Percentiles rank a stretch among this genome's conserved stretches.
Evolutionary conservation across 305 asterid species (phyloP).

Genomic region (Fraxinus baroniana): DNA sequence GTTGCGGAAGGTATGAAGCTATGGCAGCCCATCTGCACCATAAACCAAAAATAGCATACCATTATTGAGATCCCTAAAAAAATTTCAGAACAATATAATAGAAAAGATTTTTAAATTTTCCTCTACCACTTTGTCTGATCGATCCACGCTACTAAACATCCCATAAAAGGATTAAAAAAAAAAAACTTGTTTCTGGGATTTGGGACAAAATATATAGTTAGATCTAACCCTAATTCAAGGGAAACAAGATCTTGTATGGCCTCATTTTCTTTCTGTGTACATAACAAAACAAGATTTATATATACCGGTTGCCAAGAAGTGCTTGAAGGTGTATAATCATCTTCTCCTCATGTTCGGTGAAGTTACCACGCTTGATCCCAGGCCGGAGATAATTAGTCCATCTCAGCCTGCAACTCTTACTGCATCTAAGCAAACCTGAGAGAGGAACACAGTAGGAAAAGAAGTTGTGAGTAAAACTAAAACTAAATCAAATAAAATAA

Average conservation of each 20-base stretch:
- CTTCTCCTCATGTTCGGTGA: constrained; percentile 74
- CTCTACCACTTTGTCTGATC: not conserved
- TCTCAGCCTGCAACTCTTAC: constrained; percentile 82
- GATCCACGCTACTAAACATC: not conserved
- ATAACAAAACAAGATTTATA: not conserved
- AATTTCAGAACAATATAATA: not conserved
- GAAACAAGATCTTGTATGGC: constrained; percentile 21
- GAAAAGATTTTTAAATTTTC: not conserved
- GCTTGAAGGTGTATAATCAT: constrained; percentile 85
- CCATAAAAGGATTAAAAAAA: not conserved
- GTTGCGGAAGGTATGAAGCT: constrained; percentile 70
- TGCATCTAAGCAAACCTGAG: constrained; percentile 72
- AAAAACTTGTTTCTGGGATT: not conserved
- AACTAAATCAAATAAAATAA: not conserved
- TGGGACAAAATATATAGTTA: not conserved
- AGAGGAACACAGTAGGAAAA: not conserved
- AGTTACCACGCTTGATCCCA: constrained; percentile 81
- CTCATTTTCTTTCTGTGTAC: not conserved
- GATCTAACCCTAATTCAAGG: constrained; percentile 23
- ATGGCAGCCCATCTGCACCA: constrained; percentile 75
- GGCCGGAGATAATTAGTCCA: constrained; percentile 92
- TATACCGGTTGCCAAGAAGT: constrained; percentile 76
- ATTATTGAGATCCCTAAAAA: not conserved
- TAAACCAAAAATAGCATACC: not conserved
- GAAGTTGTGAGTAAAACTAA: not conserved